phyloP scores from a whole-genome alignment of 2,329 filamentous ascomycete species.

The Colletotrichum sidae region DNA sequence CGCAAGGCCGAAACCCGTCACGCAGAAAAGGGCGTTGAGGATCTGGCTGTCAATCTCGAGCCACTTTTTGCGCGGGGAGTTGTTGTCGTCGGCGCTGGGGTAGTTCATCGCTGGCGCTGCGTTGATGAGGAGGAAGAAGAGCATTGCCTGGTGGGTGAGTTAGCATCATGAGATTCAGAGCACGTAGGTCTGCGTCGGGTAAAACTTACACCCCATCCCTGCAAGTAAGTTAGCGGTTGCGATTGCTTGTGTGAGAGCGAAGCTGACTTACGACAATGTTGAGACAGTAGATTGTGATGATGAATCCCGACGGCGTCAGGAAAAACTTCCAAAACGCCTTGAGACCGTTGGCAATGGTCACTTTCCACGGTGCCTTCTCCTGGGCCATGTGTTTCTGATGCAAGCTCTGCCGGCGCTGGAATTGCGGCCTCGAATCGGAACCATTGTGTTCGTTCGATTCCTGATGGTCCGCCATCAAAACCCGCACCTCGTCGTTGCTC shows the following conservation, averaged over 20 bases:
- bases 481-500: background rate
- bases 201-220: constrained; percentile 43
- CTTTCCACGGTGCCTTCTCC: constrained; percentile 41
- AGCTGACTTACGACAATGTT: constrained; percentile 44
- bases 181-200: background rate
- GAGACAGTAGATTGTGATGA: constrained; percentile 45
- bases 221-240: constrained; percentile 8
- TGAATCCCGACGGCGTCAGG: constrained; percentile 42
- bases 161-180: constrained; percentile 6
- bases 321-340: constrained; percentile 46
- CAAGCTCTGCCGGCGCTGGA: constrained; percentile 39
- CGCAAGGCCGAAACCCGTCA: constrained; percentile 85
- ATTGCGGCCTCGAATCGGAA: constrained; percentile 9
- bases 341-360: constrained; percentile 42
- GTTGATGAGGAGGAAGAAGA: constrained; percentile 45
- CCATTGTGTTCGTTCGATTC: background rate
- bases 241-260: background rate
- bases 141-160: constrained; percentile 40
- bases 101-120: constrained; percentile 40
- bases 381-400: constrained; percentile 40
- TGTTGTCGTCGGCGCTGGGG: constrained; percentile 36
- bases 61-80: constrained; percentile 39
- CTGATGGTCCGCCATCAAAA: constrained; percentile 5
- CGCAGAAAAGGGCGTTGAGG: constrained; percentile 82
- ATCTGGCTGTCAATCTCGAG: constrained; percentile 36